These are phyloP conservation scores for Setaria viridis DNA, from an alignment of 202 grass and related monocot species.

Conservation along the genomic window DNA sequence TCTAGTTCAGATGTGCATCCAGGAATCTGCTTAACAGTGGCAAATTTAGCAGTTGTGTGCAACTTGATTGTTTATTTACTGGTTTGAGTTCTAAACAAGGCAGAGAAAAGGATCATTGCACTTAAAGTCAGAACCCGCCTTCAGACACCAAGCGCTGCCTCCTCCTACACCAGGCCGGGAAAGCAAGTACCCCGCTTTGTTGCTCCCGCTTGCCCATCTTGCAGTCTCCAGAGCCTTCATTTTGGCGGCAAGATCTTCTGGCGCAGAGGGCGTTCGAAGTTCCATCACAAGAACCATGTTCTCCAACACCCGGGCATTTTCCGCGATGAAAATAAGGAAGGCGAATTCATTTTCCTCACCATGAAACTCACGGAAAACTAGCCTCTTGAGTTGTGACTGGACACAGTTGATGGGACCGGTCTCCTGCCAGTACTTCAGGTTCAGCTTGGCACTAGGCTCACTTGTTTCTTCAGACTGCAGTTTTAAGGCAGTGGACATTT, in stretches of 20 bases:
- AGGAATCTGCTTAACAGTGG: neutral
- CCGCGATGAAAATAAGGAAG: slow-evolving; percentile 15
- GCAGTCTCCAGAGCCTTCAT: neutral
- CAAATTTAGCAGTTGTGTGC: no score
- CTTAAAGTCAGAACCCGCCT: neutral
- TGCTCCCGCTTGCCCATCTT: slow-evolving; percentile 10
- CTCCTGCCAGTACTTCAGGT: slow-evolving; percentile 17
- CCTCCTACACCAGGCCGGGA: neutral
- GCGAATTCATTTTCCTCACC: neutral
- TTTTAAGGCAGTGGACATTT: neutral
- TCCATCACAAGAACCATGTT: neutral
- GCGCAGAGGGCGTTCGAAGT: no score
- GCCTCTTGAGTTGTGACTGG: slow-evolving; percentile 23
- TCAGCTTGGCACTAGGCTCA: neutral
- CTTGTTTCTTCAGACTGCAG: neutral
- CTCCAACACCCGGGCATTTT: neutral
- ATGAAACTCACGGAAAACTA: slow-evolving; percentile 26
- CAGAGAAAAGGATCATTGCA: slow-evolving; percentile 28
- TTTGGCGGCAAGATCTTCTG: neutral
- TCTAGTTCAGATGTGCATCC: neutral
- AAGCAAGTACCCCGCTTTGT: neutral
- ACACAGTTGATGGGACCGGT: slow-evolving; percentile 25
- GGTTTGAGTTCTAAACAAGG: neutral
- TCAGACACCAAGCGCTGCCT: neutral
- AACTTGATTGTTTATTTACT: neutral